Base-by-base conservation (phyloP, 495 filamentous ascomycete species). In the Trichoderma asperelloides region DNA sequence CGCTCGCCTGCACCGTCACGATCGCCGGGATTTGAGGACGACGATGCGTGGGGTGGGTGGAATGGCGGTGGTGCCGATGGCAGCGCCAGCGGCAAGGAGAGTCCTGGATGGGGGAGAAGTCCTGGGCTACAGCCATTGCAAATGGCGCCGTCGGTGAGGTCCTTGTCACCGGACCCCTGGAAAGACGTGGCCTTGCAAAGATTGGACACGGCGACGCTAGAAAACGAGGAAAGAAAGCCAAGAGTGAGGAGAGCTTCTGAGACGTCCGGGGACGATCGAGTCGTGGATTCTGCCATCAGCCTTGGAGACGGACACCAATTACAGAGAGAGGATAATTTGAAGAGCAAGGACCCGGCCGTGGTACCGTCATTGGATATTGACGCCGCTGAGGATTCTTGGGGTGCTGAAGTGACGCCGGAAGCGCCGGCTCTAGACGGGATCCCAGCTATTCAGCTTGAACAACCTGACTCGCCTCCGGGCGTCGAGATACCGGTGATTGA, bases 141-240 rank as follows among this genome's bases (percentile, higher is more conserved):
- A 1, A 7, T 57, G 21, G 18, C 66, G 25, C 37, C 21, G 6
- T 67, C 66, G 7, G 57, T 60, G 23, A 60, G 57, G 27, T 28
- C 37, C 3, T 23, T 47, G 23, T 67, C 66, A 21, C 66, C 66
- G 5, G 66, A 47, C 21, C 66, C 66, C 18, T 67, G 66, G 65
- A 55, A 49, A 13, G 39, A 37, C 1, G 23, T 30, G 23, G 27
- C 23, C 13, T 16, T 60, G 7, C 13, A 30, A 60, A 11, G 55
- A 60, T 21, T 60, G 23, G 55, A 60, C 55, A 60, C 55, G 27
- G 15, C 55, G 55, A 25, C 23, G 23, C 27, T 60, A 25, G 55
- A 30, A 9, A 30, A 30, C 1, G 55, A 30, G 5, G 27, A 27
- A 16, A 11, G 55, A 25, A 1, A 27, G 55, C 12, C 27, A 15